phyloP scores from a whole-genome alignment of 352 stramenopile species.

The Pythium brassicae region DNA sequence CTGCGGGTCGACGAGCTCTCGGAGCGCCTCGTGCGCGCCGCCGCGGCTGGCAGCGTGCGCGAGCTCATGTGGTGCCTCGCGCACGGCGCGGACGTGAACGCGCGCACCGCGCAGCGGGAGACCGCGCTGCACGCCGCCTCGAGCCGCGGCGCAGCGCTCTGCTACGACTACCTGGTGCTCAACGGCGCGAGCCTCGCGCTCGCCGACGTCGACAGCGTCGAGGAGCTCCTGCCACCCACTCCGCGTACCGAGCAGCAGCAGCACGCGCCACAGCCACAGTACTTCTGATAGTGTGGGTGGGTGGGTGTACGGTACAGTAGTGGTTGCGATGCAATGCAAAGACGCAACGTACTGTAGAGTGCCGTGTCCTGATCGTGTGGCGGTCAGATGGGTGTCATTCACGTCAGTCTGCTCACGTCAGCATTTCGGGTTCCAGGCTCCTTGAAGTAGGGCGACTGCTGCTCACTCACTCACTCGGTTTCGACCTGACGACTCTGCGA shows the following conservation, averaged over 20 bases:
- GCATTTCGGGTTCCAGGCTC: too few relatives aligned
- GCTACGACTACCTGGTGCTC: slow-evolving; percentile 76
- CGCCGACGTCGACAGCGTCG: slow-evolving; percentile 30
- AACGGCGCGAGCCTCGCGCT: slow-evolving; percentile 73
- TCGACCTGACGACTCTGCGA: too few relatives aligned
- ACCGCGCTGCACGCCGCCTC: slow-evolving; percentile 61
- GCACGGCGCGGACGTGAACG: slow-evolving; percentile 78
- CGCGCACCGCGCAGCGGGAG: slow-evolving; percentile 37
- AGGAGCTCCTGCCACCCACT: too few relatives aligned
- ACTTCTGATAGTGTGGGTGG: too few relatives aligned
- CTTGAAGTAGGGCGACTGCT: too few relatives aligned
- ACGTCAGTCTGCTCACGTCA: too few relatives aligned
- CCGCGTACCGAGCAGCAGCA: slow-evolving; percentile 29
- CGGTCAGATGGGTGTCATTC: too few relatives aligned
- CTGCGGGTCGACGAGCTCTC: slow-evolving; percentile 26
- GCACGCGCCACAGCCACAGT: background rate
- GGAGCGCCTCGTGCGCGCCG: slow-evolving; percentile 44
- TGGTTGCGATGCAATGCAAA: too few relatives aligned
- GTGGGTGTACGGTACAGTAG: too few relatives aligned
- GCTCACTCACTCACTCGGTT: too few relatives aligned
- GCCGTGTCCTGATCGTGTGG: too few relatives aligned
- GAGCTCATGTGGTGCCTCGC: slow-evolving; percentile 79
- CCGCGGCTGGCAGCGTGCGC: slow-evolving; percentile 28
- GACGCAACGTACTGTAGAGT: too few relatives aligned
- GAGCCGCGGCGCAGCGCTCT: slow-evolving; percentile 25